Evolutionary conservation across 441 rosid species (phyloP).

Genomic region (Bocquillonia castaneifolia): DNA sequence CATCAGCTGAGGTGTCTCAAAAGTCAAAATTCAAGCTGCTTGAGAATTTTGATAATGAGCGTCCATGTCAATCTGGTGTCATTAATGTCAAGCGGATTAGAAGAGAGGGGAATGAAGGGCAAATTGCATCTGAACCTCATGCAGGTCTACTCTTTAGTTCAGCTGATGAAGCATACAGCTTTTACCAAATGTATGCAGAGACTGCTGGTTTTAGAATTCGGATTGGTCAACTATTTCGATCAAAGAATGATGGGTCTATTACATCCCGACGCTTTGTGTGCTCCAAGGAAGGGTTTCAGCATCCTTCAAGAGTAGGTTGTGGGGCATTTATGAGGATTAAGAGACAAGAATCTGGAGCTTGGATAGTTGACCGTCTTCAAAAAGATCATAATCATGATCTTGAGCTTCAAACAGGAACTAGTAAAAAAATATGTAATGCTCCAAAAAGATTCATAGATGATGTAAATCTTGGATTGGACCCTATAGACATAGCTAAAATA

Average conservation of each 20-base stretch:
- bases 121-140: slow-evolving; percentile 43
- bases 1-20: slow-evolving; percentile 37
- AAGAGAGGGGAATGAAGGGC: slow-evolving; percentile 43
- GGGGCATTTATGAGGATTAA: slow-evolving; percentile 91
- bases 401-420: slow-evolving; percentile 32
- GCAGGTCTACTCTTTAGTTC: slow-evolving; percentile 58
- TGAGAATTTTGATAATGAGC: slow-evolving; percentile 37
- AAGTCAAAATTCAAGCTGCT: slow-evolving; percentile 47
- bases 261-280: slow-evolving; percentile 87
- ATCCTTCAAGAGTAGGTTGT: slow-evolving; percentile 86
- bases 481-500: slow-evolving; percentile 40
- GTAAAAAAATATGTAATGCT: slow-evolving; percentile 35
- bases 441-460: slow-evolving; percentile 56
- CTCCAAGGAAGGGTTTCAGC: slow-evolving; percentile 92
- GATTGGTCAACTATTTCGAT: slow-evolving; percentile 81
- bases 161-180: slow-evolving; percentile 69
- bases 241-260: slow-evolving; percentile 72
- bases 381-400: slow-evolving; percentile 76
- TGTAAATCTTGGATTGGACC: slow-evolving; percentile 44
- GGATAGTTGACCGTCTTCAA: slow-evolving; percentile 77
- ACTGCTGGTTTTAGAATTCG: slow-evolving; percentile 67
- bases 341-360: slow-evolving; percentile 66
- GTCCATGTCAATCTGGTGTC: slow-evolving; percentile 42
- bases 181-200: slow-evolving; percentile 60
- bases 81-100: slow-evolving; percentile 51